Conservation (phyloP, 805 yeast genomes). For the Lachancea fermentati region DNA sequence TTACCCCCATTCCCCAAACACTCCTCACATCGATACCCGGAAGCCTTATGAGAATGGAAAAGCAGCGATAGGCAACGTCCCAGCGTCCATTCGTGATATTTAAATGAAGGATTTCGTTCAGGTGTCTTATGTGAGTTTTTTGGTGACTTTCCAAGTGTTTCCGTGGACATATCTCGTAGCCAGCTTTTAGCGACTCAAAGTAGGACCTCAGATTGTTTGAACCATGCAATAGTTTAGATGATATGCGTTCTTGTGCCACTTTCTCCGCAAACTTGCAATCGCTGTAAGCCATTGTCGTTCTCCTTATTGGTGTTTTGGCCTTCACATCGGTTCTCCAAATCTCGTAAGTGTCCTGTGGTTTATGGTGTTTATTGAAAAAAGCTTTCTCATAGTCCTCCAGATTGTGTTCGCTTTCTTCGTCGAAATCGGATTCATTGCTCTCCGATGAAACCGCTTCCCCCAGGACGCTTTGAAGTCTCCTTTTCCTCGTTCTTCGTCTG, state of each 20-base stretch:
- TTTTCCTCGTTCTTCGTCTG: constrained; percentile 13
- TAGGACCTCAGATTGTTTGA: constrained; percentile 11
- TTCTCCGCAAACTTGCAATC: constrained; percentile 17
- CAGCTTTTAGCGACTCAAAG: constrained; percentile 18
- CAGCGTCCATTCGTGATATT: constrained; percentile 46
- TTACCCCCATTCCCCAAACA: constrained; percentile 61
- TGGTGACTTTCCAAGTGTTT: constrained; percentile 12
- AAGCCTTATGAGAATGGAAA: constrained; percentile 43
- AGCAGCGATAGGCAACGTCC: constrained; percentile 49
- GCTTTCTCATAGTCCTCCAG: constrained; percentile 16
- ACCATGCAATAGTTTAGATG: constrained; percentile 13
- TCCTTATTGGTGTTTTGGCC: constrained; percentile 17
- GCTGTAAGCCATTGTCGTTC: constrained; percentile 16
- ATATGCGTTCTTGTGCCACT: constrained; percentile 13
- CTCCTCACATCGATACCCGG: constrained; percentile 47
- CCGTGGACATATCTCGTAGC: constrained; percentile 14
- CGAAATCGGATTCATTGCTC: constrained; percentile 15
- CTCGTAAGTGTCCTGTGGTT: constrained; percentile 30
- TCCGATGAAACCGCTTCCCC: constrained; percentile 18
- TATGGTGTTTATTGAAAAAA: constrained; percentile 24
- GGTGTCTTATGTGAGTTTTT: constrained; percentile 19
- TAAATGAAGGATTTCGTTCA: constrained; percentile 44
- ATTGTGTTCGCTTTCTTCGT: constrained; percentile 7
- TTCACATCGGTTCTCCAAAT: constrained; percentile 21
- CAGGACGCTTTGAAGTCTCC: constrained; percentile 20